A percentile compares a stretch with the other conserved stretches of the same genome.
Evolutionary conservation across 352 stramenopile genomes (phyloP).

Genomic region (Hyaloperonospora arabidopsidis): DNA sequence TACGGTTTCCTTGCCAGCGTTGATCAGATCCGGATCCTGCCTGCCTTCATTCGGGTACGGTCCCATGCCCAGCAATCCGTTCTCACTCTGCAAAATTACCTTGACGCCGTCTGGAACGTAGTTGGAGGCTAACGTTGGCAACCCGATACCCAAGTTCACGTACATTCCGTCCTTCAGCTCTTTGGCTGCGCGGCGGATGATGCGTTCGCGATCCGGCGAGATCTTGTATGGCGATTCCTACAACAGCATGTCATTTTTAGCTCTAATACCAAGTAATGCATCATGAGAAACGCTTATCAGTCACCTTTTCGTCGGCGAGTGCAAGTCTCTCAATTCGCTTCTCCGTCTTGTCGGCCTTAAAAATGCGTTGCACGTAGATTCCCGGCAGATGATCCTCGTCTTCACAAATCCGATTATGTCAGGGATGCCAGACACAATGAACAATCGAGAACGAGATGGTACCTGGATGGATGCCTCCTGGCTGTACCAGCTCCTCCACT

Average conservation of each 20-base stretch:
- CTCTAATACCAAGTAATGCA: no score
- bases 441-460: not conserved
- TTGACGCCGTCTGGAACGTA: slow-evolving; percentile 91
- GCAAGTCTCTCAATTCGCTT: slow-evolving; percentile 93
- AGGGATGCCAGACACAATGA: not conserved
- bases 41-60: slow-evolving; percentile 86
- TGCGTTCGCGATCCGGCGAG: slow-evolving; percentile 79
- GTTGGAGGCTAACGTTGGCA: slow-evolving; percentile 93
- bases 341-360: slow-evolving; percentile 84
- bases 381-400: slow-evolving; percentile 92
- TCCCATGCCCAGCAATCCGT: slow-evolving; percentile 92
- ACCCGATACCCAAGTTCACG: slow-evolving; percentile 94
- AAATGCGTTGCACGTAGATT: slow-evolving; percentile 94
- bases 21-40: slow-evolving; percentile 93
- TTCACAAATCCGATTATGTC: slow-evolving; percentile 4
- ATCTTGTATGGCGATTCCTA: slow-evolving; percentile 55
- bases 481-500: slow-evolving; percentile 92
- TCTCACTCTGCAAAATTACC: slow-evolving; percentile 94
- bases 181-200: slow-evolving; percentile 89
- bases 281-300: not conserved
- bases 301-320: slow-evolving; percentile 55
- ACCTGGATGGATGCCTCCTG: slow-evolving; percentile 88
- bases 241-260: not conserved
- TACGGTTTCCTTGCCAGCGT: slow-evolving; percentile 96
- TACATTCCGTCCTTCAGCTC: slow-evolving; percentile 93